Evolutionary conservation across 1,284 basidiomycete species (phyloP).

Genomic region (Neolentinus lepideus): DNA sequence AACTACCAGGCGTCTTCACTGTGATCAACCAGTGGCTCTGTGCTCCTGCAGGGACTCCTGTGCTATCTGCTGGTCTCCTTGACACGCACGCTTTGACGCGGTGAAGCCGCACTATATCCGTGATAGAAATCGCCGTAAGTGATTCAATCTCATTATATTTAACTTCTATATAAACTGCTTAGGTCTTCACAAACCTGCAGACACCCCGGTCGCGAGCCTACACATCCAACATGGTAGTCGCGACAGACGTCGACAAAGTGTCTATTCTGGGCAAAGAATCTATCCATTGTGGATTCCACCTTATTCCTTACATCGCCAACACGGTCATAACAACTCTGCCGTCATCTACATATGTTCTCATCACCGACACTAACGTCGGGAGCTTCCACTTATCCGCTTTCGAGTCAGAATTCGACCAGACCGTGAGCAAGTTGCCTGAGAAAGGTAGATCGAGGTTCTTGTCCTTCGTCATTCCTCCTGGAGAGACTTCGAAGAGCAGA

Average conservation of each 20-base stretch:
- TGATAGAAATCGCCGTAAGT: neutral
- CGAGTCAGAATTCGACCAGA: constrained; percentile 56
- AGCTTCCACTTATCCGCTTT: constrained; percentile 69
- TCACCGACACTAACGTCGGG: constrained; percentile 91
- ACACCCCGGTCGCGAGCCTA: too few species aligned
- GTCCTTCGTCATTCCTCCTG: constrained; percentile 78
- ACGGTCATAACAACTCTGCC: constrained; percentile 73
- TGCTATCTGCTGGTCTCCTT: neutral
- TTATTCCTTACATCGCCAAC: constrained; percentile 78
- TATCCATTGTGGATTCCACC: constrained; percentile 90
- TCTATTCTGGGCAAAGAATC: constrained; percentile 83
- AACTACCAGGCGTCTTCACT: neutral
- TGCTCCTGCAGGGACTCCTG: neutral
- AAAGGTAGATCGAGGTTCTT: constrained; percentile 61
- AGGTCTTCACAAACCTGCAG: neutral
- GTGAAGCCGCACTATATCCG: neutral
- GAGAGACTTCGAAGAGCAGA: constrained; percentile 89
- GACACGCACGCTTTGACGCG: neutral
- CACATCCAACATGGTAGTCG: constrained; percentile 3
- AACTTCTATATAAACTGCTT: neutral
- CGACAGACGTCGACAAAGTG: constrained; percentile 53
- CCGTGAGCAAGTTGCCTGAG: constrained; percentile 25
- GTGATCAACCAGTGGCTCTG: neutral
- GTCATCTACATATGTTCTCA: constrained; percentile 86
- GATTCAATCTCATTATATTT: neutral